Conservation (phyloP, 2,329 filamentous ascomycete species). For the Boeremia lycopersici region DNA sequence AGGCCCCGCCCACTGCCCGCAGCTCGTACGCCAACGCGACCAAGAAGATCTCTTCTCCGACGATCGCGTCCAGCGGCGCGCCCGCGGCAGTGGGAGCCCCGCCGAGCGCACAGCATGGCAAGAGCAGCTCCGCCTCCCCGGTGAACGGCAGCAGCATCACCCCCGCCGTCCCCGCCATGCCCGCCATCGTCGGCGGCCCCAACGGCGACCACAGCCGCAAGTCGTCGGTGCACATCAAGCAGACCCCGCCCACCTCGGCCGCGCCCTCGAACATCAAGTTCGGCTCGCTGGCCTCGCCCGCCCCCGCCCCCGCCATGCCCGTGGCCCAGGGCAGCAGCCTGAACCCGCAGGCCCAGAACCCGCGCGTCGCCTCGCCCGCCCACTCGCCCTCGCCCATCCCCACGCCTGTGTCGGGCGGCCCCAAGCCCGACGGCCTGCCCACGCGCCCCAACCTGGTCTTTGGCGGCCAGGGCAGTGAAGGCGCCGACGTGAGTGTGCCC, state of each 20-base stretch:
- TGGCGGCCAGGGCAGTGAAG: conserved; percentile 81
- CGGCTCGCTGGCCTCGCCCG: conserved; percentile 72
- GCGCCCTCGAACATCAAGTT: conserved; percentile 73
- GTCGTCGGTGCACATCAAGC: conserved; percentile 90
- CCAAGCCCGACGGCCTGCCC: conserved; percentile 77
- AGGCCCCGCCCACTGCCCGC: conserved; percentile 61
- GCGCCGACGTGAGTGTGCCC: conserved; percentile 67
- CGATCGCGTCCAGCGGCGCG: conserved; percentile 58
- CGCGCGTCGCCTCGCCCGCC: conserved; percentile 80
- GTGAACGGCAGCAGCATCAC: conserved; percentile 81
- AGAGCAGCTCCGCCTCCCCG: conserved; percentile 63
- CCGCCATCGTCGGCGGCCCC: conserved; percentile 66
- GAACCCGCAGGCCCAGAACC: conserved; percentile 63
- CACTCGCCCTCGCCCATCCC: conserved; percentile 94
- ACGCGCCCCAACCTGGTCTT: conserved; percentile 74
- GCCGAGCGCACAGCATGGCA: conserved; percentile 57
- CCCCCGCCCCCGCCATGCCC: conserved; percentile 69
- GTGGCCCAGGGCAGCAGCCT: conserved; percentile 65
- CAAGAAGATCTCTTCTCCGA: conserved; percentile 58
- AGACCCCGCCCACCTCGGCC: conserved; percentile 67
- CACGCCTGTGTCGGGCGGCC: conserved; percentile 81
- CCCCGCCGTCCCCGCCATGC: conserved; percentile 68
- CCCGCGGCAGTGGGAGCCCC: conserved; percentile 61
- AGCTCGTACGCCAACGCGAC: conserved; percentile 67
- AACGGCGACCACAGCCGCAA: conserved; percentile 87